phyloP scores from a whole-genome alignment of 768 basidiomycete species.

The Boletus reticuloceps region DNA sequence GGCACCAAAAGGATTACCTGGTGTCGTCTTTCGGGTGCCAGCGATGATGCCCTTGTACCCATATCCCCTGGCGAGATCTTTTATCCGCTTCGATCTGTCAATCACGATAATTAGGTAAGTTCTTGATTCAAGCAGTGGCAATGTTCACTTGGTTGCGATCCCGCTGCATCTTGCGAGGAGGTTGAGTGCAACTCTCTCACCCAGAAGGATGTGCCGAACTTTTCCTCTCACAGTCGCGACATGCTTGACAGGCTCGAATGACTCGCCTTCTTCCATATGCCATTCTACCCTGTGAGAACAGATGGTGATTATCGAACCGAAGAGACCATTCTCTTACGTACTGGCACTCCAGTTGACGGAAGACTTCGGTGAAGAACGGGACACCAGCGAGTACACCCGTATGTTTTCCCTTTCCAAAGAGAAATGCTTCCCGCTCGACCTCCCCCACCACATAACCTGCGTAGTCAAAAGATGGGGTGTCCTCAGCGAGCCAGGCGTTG shows the following conservation, averaged over 20 bases:
- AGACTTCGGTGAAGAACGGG: constrained; percentile 94
- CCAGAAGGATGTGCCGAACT: constrained; percentile 82
- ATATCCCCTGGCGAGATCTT: constrained; percentile 69
- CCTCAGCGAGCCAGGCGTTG: constrained; percentile 82
- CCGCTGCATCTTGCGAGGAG: constrained; percentile 93
- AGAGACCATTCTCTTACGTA: constrained; percentile 41
- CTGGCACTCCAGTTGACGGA: constrained; percentile 86
- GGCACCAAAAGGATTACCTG: constrained; percentile 43
- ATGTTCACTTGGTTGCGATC: constrained; percentile 85
- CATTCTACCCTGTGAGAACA: constrained; percentile 73
- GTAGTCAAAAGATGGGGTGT: constrained; percentile 95
- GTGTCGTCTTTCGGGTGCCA: constrained; percentile 96
- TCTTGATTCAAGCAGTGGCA: neutral
- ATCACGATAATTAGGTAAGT: neutral
- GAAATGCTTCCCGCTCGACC: constrained; percentile 76
- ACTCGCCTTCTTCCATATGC: constrained; percentile 84
- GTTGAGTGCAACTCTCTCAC: constrained; percentile 92
- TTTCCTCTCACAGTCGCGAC: constrained; percentile 91
- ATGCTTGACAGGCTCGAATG: constrained; percentile 76
- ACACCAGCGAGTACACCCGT: constrained; percentile 85
- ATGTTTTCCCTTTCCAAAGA: constrained; percentile 86
- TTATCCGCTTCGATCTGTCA: constrained; percentile 75
- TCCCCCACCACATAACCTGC: constrained; percentile 97
- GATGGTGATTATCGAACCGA: neutral
- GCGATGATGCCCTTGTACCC: constrained; percentile 90